These are phyloP conservation scores for Talinum fruticosum DNA, from an alignment of 148 eudicot genomes.

Conservation along the genomic window DNA sequence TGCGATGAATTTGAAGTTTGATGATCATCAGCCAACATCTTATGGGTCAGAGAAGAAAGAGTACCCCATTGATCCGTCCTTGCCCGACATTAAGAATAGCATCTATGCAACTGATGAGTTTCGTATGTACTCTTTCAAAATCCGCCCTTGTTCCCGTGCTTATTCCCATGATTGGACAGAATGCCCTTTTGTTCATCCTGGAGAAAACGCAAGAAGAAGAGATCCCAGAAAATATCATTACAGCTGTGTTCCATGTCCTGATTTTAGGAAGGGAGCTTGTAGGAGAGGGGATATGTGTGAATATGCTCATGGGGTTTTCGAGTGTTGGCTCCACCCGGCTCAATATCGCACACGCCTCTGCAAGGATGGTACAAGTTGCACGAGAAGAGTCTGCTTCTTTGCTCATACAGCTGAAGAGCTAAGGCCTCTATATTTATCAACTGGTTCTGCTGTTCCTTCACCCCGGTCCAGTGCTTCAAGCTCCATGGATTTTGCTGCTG, in stretches of 20 bases:
- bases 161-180: slow-evolving; percentile 93
- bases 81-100: slow-evolving; percentile 83
- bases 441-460: slow-evolving; percentile 67
- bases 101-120: slow-evolving; percentile 77
- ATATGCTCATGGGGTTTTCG: slow-evolving; percentile 86
- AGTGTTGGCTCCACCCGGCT: slow-evolving; percentile 87
- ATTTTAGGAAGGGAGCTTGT: slow-evolving; percentile 77
- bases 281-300: slow-evolving; percentile 77
- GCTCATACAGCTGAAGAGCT: slow-evolving; percentile 77
- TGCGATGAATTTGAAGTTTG: slow-evolving; percentile 38
- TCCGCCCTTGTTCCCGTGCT: slow-evolving; percentile 81
- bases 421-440: slow-evolving; percentile 61
- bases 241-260: slow-evolving; percentile 89
- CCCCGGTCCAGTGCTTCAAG: slow-evolving; percentile 47
- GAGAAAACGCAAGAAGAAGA: slow-evolving; percentile 80
- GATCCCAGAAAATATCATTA: slow-evolving; percentile 82
- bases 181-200: slow-evolving; percentile 89
- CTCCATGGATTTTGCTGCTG: slow-evolving; percentile 54
- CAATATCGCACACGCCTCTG: slow-evolving; percentile 78
- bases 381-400: slow-evolving; percentile 76
- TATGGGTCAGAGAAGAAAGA: slow-evolving; percentile 51
- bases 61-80: slow-evolving; percentile 71
- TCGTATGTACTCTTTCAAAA: slow-evolving; percentile 75
- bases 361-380: slow-evolving; percentile 61
- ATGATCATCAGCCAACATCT: slow-evolving; percentile 27